Evolutionary conservation across 2,329 filamentous ascomycete genomes (phyloP), one percentile per base, ranked within the genome.

Genomic region (Beauveria varroae): DNA sequence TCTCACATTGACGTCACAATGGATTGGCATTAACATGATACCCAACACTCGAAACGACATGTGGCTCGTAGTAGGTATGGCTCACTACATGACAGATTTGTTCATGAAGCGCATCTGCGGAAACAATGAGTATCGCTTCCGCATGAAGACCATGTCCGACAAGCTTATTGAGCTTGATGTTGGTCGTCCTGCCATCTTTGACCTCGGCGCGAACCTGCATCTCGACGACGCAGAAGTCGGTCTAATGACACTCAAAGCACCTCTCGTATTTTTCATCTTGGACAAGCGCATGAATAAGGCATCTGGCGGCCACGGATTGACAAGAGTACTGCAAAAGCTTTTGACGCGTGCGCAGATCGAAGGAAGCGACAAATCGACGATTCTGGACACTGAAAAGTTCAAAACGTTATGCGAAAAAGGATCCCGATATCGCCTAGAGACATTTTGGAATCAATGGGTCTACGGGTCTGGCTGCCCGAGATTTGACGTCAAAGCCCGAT

Each of bases 361-460:
- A 18, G 76, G 77, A 14, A 78, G 76, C 54, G 75, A 81, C 44
- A 76, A 87, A 68, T 91, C 91, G 18, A 88, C 89, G 59, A 82
- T 96, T 46, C 80, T 96, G 14, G 86, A 89, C 20, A 83, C 81
- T 2, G 86, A 90, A 44, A 82, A 87, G 40, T 98, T 99, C 69
- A 86, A 91, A 57, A 87, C 86, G 62, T 84, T 87, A 0, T 96
- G 92, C 67, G 95, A 99, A 73, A 95, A 95, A 73, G 85, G 93
- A 43, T 91, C 91, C 14, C 91, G 95, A 68, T 88, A 89, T 63
- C 90, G 91, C 30, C 83, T 97, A 0, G 95, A 99, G 64, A 81
- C 85, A 1, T 98, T 99, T 72, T 98, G 96, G 81, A 86, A 87
- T 49, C 93, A 99, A 71, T 99, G 93, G 93, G 85, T 99, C 0